Evolutionary conservation across 2,329 filamentous ascomycete genomes (phyloP).

Genomic region (Fusarium sp.): DNA sequence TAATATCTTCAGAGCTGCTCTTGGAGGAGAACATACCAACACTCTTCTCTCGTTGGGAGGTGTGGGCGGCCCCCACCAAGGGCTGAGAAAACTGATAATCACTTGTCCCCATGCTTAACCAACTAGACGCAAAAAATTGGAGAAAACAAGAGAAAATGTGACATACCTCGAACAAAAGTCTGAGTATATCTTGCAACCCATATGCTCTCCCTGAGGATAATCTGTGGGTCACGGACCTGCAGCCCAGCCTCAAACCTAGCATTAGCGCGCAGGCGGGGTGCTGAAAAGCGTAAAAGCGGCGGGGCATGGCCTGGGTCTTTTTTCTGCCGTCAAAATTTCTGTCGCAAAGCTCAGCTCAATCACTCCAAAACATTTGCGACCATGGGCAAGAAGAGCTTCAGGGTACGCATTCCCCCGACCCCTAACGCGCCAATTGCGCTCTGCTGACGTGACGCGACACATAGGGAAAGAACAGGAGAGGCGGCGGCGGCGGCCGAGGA

Average conservation of each 20-base stretch:
- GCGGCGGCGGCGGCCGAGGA: slow-evolving; percentile 52
- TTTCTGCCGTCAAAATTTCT: slow-evolving; percentile 42
- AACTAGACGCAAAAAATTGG: background rate
- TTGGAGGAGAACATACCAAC: background rate
- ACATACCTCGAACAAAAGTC: background rate
- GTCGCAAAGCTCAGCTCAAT: slow-evolving; percentile 38
- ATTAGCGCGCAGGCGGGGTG: slow-evolving; percentile 39
- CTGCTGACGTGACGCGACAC: slow-evolving; percentile 29
- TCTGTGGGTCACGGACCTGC: slow-evolving; percentile 2
- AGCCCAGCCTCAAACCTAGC: slow-evolving; percentile 19
- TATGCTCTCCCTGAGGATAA: background rate
- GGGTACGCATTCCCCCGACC: slow-evolving; percentile 42
- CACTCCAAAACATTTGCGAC: slow-evolving; percentile 42
- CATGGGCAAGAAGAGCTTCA: slow-evolving; percentile 54
- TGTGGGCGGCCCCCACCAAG: background rate
- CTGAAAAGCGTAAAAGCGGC: slow-evolving; percentile 28
- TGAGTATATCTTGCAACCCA: background rate
- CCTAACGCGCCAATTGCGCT: slow-evolving; percentile 19
- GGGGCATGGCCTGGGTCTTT: slow-evolving; percentile 28
- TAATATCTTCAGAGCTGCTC: background rate
- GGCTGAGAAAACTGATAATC: background rate
- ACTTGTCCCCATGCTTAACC: background rate
- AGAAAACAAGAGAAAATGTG: background rate
- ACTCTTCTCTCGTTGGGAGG: no score
- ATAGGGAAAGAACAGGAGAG: slow-evolving; percentile 54